A percentile compares a stretch with the other conserved stretches of the same genome.
Evolutionary conservation across 805 yeast species (phyloP).

Genomic region (Candida multigemmis): DNA sequence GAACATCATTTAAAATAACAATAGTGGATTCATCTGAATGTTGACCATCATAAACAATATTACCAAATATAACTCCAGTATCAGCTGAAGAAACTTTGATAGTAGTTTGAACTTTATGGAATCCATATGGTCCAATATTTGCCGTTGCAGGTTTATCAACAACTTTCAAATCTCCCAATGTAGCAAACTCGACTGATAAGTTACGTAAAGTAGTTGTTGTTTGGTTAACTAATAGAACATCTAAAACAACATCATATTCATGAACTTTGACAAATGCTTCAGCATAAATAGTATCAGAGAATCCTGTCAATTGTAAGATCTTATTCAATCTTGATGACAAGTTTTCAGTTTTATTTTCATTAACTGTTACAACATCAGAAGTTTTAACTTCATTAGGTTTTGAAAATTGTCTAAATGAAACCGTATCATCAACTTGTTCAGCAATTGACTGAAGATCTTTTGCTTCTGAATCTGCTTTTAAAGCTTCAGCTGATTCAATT

Average conservation of each 20-base stretch:
- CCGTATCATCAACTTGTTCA: conserved; percentile 70
- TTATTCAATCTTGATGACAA: conserved; percentile 75
- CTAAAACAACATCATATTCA: conserved; percentile 92
- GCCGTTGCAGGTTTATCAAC: conserved; percentile 85
- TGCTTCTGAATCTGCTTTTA: conserved; percentile 47
- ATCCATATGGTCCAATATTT: conserved; percentile 95
- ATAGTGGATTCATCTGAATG: conserved; percentile 84
- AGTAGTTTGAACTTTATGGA: conserved; percentile 81
- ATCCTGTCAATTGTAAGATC: conserved; percentile 93
- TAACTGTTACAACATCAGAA: conserved; percentile 41
- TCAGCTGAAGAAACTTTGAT: conserved; percentile 95
- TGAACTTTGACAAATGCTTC: conserved; percentile 96
- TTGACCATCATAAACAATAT: conserved; percentile 92
- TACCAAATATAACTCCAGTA: conserved; percentile 96
- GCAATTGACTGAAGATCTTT: conserved; percentile 53
- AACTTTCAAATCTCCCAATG: conserved; percentile 91
- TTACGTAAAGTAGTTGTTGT: conserved; percentile 86
- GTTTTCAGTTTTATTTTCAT: conserved; percentile 44
- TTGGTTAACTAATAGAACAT: conserved; percentile 90
- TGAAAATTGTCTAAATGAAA: conserved; percentile 71
- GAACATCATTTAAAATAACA: conserved; percentile 89
- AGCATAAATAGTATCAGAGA: conserved; percentile 95
- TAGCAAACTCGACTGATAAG: conserved; percentile 88
- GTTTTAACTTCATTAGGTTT: conserved; percentile 52
- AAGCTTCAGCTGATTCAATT: conserved; percentile 49